phyloP scores from a whole-genome alignment of 306 rosid genomes.

The Sindora glabra region DNA sequence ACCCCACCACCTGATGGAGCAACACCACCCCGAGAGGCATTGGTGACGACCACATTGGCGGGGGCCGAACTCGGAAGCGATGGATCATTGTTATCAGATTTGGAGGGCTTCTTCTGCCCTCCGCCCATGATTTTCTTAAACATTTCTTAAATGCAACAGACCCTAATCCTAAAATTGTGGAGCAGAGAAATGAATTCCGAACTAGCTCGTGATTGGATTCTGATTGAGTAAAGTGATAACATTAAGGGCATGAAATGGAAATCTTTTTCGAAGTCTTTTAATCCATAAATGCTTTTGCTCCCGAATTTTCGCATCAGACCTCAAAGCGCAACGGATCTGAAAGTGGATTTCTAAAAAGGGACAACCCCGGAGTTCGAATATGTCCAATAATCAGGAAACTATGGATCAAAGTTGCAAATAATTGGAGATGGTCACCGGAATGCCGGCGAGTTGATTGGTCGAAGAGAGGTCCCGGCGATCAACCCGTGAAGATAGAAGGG shows the following conservation, averaged over 20 bases:
- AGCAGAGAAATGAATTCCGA: slow-evolving; percentile 16
- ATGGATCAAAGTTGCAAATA: slow-evolving; percentile 34
- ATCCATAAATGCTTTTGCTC: slow-evolving; percentile 15
- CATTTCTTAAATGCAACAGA: slow-evolving; percentile 40
- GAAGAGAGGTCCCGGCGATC: slow-evolving; percentile 50
- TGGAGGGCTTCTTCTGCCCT: slow-evolving; percentile 77
- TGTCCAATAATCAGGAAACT: neutral
- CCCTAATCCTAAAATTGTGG: slow-evolving; percentile 47
- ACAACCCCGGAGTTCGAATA: slow-evolving; percentile 11
- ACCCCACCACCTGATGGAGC: slow-evolving; percentile 14
- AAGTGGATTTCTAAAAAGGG: slow-evolving; percentile 2
- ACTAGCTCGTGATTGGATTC: slow-evolving; percentile 12
- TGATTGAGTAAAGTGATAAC: slow-evolving; percentile 1
- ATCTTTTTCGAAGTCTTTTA: slow-evolving; percentile 13
- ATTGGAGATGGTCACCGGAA: slow-evolving; percentile 48
- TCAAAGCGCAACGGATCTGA: slow-evolving; percentile 38
- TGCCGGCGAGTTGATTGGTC: slow-evolving; percentile 34
- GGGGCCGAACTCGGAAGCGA: slow-evolving; percentile 29
- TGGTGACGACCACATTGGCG: slow-evolving; percentile 58
- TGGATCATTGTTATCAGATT: slow-evolving; percentile 65
- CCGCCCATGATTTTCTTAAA: slow-evolving; percentile 83
- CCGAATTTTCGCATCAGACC: slow-evolving; percentile 23
- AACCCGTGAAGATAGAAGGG: slow-evolving; percentile 18
- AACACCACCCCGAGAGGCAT: slow-evolving; percentile 56
- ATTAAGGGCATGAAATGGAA: slow-evolving; percentile 18